phyloP scores from a whole-genome alignment of 2,329 filamentous ascomycete species.

The Pestalotiopsis sp. region DNA sequence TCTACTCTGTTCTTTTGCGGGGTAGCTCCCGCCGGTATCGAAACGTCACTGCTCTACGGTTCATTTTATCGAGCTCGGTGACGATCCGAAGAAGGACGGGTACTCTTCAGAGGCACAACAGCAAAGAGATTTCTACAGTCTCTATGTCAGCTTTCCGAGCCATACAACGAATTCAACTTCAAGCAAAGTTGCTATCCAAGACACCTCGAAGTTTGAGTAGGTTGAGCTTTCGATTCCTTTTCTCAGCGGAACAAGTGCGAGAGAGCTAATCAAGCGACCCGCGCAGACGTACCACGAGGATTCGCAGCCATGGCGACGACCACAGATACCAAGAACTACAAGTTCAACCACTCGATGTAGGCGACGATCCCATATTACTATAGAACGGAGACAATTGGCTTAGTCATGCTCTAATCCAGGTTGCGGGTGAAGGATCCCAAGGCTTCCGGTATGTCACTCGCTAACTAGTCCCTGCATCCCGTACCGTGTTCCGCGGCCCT shows the following conservation, averaged over 20 bases:
- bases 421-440: constrained; percentile 93
- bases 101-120: background rate
- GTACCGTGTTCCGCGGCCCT: background rate
- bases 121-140: background rate
- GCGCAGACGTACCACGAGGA: constrained; percentile 19
- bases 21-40: background rate
- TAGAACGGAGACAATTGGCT: background rate
- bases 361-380: constrained; percentile 19
- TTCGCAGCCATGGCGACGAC: constrained; percentile 62
- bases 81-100: background rate
- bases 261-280: background rate
- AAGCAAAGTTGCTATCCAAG: constrained; percentile 24
- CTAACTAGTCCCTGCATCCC: background rate
- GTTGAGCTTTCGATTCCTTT: background rate
- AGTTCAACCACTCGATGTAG: constrained; percentile 86
- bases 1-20: background rate
- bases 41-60: background rate
- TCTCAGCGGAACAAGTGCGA: background rate
- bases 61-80: background rate
- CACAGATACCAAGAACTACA: constrained; percentile 76
- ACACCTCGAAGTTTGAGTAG: constrained; percentile 19
- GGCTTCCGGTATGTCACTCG: constrained; percentile 57
- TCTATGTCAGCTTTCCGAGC: constrained; percentile 30
- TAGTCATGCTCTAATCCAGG: constrained; percentile 48
- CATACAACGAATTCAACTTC: constrained; percentile 27